These are phyloP conservation scores for Coemansia brasiliensis DNA, from an alignment of 192 early-diverging fungal species.

Conservation along the genomic window DNA sequence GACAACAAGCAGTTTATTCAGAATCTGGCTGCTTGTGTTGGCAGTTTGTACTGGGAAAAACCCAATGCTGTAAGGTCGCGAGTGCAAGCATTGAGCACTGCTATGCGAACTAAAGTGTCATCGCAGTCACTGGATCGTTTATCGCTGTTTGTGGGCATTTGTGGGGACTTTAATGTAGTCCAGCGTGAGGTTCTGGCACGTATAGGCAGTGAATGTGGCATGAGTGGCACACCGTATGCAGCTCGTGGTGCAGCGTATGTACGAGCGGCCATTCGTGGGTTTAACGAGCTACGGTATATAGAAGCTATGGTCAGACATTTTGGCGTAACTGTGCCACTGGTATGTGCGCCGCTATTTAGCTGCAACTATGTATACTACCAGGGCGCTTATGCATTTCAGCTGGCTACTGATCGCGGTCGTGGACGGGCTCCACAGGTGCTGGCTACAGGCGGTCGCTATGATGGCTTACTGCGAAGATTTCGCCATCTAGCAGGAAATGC, in stretches of 20 bases:
- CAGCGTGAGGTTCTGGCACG: slow-evolving; percentile 42
- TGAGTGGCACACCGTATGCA: slow-evolving; percentile 22
- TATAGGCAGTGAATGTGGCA: slow-evolving; percentile 38
- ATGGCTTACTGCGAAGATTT: slow-evolving; percentile 59
- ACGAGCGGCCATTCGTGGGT: slow-evolving; percentile 24
- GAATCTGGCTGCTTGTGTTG: slow-evolving; percentile 59
- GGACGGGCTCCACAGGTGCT: slow-evolving; percentile 58
- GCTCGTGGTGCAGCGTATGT: slow-evolving; percentile 33
- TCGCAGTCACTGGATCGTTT: slow-evolving; percentile 65
- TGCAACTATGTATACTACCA: slow-evolving; percentile 62
- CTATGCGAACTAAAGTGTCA: slow-evolving; percentile 60
- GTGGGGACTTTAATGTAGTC: slow-evolving; percentile 51
- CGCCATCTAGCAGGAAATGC: slow-evolving; percentile 51
- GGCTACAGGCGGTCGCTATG: slow-evolving; percentile 72
- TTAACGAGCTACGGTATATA: slow-evolving; percentile 50
- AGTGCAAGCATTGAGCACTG: slow-evolving; percentile 58
- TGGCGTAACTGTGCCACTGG: slow-evolving; percentile 46
- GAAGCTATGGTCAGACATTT: slow-evolving; percentile 39
- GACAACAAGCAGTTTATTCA: slow-evolving; percentile 36
- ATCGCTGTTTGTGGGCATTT: slow-evolving; percentile 61
- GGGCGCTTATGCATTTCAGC: slow-evolving; percentile 64
- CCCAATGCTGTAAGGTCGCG: slow-evolving; percentile 28
- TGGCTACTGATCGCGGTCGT: slow-evolving; percentile 43
- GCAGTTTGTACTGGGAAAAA: slow-evolving; percentile 61
- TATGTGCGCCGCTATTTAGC: slow-evolving; percentile 61